These are phyloP conservation scores for Wickerhamiella azymoides DNA, from an alignment of 805 yeast genomes.

Conservation along the genomic window DNA sequence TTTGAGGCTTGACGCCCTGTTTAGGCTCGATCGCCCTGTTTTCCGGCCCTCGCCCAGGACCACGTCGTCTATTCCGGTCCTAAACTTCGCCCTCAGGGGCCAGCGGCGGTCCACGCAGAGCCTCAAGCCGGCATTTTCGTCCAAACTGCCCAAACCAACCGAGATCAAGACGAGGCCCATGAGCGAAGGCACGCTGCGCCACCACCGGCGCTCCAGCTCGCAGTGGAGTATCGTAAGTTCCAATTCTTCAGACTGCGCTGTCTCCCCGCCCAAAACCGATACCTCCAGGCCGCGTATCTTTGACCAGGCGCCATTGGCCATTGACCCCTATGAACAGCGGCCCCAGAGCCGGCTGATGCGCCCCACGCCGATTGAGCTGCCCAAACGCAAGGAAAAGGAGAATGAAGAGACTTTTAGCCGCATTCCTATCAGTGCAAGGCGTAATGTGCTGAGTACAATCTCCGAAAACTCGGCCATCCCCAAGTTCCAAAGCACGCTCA, in stretches of 20 bases:
- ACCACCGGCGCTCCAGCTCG: slow-evolving; percentile 3
- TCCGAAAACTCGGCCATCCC: background rate
- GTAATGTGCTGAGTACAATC: background rate
- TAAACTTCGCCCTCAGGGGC: slow-evolving; percentile 2
- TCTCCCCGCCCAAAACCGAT: background rate
- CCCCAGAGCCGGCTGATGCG: slow-evolving; percentile 3
- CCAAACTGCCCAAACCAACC: slow-evolving; percentile 5
- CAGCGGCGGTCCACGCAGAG: background rate
- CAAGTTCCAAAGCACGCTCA: background rate
- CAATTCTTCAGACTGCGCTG: background rate
- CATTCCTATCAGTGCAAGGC: slow-evolving; percentile 1
- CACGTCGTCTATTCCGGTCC: slow-evolving; percentile 2
- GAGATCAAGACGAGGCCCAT: background rate
- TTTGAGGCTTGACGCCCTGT: background rate
- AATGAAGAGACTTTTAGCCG: slow-evolving; percentile 3
- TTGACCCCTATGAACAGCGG: background rate
- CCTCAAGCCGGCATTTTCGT: background rate
- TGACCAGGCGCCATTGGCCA: background rate
- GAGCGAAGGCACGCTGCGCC: background rate
- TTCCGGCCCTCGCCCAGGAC: background rate
- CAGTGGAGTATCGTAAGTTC: background rate
- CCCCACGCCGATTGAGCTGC: slow-evolving; percentile 5
- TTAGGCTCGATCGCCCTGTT: background rate
- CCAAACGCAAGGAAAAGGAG: background rate
- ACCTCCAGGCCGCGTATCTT: background rate